Percentiles rank a stretch among this genome's conserved stretches.
These are phyloP conservation scores for Excoecaria agallocha DNA, from an alignment of 345 rosid genomes.

Conservation along the genomic window DNA sequence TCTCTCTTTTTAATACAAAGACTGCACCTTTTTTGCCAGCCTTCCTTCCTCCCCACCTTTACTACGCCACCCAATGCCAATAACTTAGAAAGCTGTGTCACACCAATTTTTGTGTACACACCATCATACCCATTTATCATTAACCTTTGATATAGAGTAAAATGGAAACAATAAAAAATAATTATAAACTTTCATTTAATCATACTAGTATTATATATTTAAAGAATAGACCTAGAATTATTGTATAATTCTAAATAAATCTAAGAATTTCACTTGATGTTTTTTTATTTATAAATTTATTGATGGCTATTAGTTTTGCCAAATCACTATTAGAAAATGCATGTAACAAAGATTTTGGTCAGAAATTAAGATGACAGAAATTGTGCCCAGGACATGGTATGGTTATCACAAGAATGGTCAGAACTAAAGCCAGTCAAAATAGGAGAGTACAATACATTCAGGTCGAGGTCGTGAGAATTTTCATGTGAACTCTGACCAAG, in stretches of 20 bases:
- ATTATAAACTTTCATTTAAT: no score
- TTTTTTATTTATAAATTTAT: no score
- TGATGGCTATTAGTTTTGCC: no score
- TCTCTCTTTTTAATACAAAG: conserved; percentile 14
- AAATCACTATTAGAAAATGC: no score
- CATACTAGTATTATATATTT: no score
- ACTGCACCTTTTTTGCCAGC: neutral
- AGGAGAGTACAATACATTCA: neutral
- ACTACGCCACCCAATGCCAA: neutral
- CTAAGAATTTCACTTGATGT: no score
- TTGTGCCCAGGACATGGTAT: neutral
- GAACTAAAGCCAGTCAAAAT: conserved; percentile 1
- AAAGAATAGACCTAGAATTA: no score
- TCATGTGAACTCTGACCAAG: conserved; percentile 4
- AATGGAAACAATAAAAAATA: no score
- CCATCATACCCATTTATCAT: neutral
- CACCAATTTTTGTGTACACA: neutral
- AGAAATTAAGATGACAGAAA: neutral
- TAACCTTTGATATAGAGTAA: no score
- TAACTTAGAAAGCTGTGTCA: neutral
- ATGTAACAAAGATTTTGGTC: neutral
- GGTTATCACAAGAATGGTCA: neutral
- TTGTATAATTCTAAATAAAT: no score
- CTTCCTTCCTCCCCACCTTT: neutral
- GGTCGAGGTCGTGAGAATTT: neutral